Conservation (phyloP, 2,329 filamentous ascomycete genomes). For the Metarhizium rileyi region DNA sequence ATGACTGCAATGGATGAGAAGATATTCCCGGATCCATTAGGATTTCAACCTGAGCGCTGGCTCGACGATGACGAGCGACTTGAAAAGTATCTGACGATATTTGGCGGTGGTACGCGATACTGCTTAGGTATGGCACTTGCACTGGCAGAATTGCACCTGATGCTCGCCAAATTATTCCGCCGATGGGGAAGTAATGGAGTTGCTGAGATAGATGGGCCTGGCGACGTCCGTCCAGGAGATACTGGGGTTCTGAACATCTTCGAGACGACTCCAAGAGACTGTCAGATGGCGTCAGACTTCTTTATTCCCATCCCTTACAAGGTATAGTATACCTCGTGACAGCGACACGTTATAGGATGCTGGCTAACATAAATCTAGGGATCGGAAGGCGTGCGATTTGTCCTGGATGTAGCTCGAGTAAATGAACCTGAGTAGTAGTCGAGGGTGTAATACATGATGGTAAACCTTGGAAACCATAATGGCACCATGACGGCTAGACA, state of each 20-base stretch:
- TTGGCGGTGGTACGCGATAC: conserved; percentile 24
- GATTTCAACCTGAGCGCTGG: conserved; percentile 27
- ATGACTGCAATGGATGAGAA: conserved; percentile 23
- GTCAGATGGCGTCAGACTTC: conserved; percentile 27
- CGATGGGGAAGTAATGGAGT: conserved; percentile 26
- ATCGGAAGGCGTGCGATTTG: conserved; percentile 24
- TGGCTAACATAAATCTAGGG: conserved; percentile 14
- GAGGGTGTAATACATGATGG: background rate
- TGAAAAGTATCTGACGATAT: conserved; percentile 24
- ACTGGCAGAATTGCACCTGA: conserved; percentile 27
- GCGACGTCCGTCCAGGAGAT: conserved; percentile 23
- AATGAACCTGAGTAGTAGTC: background rate
- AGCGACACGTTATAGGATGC: too few species aligned
- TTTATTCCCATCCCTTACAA: conserved; percentile 30
- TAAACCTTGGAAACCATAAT: background rate
- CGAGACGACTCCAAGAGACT: conserved; percentile 24
- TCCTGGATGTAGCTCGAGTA: conserved; percentile 15
- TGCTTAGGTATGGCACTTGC: conserved; percentile 30
- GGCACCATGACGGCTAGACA: background rate
- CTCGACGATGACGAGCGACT: conserved; percentile 20
- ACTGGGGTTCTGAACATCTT: conserved; percentile 25
- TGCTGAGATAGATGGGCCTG: conserved; percentile 18
- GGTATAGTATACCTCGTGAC: conserved; percentile 10
- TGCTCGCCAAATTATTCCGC: conserved; percentile 27
- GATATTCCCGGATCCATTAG: conserved; percentile 22